Percentiles rank a stretch among this genome's conserved stretches.
These are phyloP conservation scores for Theobroma cacao DNA, from an alignment of 345 rosid species.

Conservation along the genomic window DNA sequence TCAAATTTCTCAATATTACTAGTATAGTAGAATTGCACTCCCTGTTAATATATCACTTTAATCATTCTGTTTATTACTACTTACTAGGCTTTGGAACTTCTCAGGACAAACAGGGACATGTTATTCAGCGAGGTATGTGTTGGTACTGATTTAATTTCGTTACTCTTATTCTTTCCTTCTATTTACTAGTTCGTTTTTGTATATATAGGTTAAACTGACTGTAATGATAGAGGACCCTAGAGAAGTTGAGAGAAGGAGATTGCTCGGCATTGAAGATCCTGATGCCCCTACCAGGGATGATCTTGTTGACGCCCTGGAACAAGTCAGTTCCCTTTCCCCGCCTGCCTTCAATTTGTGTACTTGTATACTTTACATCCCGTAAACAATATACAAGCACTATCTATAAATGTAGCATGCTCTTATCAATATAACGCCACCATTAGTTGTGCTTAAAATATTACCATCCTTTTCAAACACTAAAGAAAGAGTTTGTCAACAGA, in stretches of 20 bases:
- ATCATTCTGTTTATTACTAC: neutral
- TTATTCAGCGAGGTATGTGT: constrained; percentile 66
- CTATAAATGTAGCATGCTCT: neutral
- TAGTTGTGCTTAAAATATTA: neutral
- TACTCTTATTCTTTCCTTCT: neutral
- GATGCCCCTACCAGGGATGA: constrained; percentile 85
- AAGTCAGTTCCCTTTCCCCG: constrained; percentile 31
- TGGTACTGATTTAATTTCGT: neutral
- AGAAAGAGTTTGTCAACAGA: neutral
- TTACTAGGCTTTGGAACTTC: constrained; percentile 74
- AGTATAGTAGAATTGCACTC: neutral
- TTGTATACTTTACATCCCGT: neutral
- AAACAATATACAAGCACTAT: neutral
- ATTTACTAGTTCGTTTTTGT: neutral
- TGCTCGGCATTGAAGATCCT: constrained; percentile 78
- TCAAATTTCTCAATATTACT: neutral
- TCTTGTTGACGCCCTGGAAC: constrained; percentile 73
- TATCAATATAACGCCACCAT: neutral
- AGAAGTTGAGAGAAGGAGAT: constrained; percentile 77
- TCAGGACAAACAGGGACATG: constrained; percentile 88
- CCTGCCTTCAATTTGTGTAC: neutral
- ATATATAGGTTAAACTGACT: constrained; percentile 69
- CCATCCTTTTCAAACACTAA: neutral
- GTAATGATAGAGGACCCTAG: constrained; percentile 90
- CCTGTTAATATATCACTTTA: neutral